These are phyloP conservation scores for Incumbomyces delicatus DNA, from an alignment of 2,329 filamentous ascomycete genomes.

Conservation along the genomic window DNA sequence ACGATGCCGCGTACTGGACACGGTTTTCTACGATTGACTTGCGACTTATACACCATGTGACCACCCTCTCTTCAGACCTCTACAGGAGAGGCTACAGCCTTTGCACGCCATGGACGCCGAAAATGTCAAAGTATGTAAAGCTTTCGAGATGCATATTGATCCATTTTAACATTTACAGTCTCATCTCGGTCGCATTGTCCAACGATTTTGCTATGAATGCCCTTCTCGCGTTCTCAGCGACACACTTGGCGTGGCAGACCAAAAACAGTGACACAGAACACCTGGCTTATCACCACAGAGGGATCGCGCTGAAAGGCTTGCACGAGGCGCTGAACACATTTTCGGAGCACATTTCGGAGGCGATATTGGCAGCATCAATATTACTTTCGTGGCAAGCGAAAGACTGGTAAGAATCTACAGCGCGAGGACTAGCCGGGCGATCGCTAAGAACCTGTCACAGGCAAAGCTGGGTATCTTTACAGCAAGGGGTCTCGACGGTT, in stretches of 20 bases:
- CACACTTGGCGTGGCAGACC: conserved; percentile 82
- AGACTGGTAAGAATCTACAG: conserved; percentile 64
- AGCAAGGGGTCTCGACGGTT: conserved; percentile 84
- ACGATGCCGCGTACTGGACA: conserved; percentile 62
- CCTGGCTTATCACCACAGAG: conserved; percentile 81
- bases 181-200: conserved; percentile 70
- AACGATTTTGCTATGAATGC: conserved; percentile 90
- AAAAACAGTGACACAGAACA: conserved; percentile 76
- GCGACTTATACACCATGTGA: conserved; percentile 82
- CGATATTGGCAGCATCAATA: conserved; percentile 80
- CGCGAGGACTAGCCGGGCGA: neutral
- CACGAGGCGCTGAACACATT: conserved; percentile 81
- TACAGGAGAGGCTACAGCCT: conserved; percentile 65
- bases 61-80: conserved; percentile 75
- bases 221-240: conserved; percentile 85
- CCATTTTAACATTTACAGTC: conserved; percentile 42
- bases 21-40: conserved; percentile 68
- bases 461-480: conserved; percentile 85
- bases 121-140: conserved; percentile 73
- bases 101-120: conserved; percentile 85
- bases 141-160: conserved; percentile 10
- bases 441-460: conserved; percentile 42
- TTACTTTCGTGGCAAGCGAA: conserved; percentile 92
- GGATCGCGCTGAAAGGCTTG: conserved; percentile 73
- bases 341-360: conserved; percentile 78